These are phyloP conservation scores for Pseudozyma tsukubaensis DNA, from an alignment of 1,284 basidiomycete genomes.

Conservation along the genomic window DNA sequence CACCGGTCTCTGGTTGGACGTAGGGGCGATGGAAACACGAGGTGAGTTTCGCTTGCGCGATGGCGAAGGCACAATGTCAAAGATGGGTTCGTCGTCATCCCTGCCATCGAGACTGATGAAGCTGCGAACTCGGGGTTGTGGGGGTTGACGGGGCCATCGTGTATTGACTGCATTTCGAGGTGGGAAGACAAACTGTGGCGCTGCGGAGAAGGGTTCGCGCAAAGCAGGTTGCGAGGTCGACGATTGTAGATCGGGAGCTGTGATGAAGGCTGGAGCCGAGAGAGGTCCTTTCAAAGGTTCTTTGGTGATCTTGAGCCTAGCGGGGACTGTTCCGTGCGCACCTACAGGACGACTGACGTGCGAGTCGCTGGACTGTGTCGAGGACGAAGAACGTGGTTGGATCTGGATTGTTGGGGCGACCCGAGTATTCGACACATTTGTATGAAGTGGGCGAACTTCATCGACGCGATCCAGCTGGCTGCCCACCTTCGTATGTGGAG, in stretches of 20 bases:
- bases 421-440: not conserved
- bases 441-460: conserved; percentile 6
- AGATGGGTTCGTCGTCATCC: conserved; percentile 35
- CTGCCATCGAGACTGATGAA: conserved; percentile 16
- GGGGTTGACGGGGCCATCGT: conserved; percentile 1
- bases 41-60: conserved; percentile 25
- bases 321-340: not conserved
- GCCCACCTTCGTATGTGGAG: not conserved
- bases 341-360: not conserved
- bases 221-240: not conserved
- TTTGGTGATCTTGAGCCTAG: conserved; percentile 26
- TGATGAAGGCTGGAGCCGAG: conserved; percentile 24
- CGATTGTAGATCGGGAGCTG: conserved; percentile 1
- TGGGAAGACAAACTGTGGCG: conserved; percentile 28
- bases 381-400: not conserved
- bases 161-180: conserved; percentile 8
- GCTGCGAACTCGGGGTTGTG: conserved; percentile 13
- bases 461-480: conserved; percentile 21
- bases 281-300: conserved; percentile 17
- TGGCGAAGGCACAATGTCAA: conserved; percentile 39
- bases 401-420: not conserved
- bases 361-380: not conserved
- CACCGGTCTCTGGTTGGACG: not conserved
- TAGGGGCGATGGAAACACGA: not conserved
- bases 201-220: not conserved